Evolutionary conservation across 768 basidiomycete species (phyloP), one percentile per base, ranked within the genome.

Genomic region (Boletus barrowsii): DNA sequence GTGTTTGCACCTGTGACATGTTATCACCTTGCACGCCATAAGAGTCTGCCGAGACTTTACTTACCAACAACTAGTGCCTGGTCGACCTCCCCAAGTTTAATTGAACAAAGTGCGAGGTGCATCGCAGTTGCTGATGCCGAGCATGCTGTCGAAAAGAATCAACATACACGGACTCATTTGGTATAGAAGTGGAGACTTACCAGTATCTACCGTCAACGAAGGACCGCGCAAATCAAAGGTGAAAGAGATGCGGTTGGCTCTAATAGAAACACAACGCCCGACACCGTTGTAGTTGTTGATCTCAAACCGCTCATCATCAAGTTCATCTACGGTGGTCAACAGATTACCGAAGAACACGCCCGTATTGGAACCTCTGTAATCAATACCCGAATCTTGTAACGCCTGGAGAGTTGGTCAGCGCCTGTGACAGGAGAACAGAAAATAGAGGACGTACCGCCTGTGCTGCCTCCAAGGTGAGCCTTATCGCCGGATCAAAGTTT

Each of bases 351-450:
- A 73, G 56, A 69, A 81, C 48, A 72, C 73, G 1, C 77, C 77
- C 26, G 79, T 73, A 13, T 73, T 73, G 24, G 68, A 67, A 18
- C 70, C 70, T 47, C 79, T 68, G 54, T 73, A 79, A 56, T 79
- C 71, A 39, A 80, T 73, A 8, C 78, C 79, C 2, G 79, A 77
- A 57, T 81, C 79, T 43, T 75, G 69, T 17, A 81, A 66, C 3
- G 75, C 74, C 26, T 60, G 14, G 20, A 49, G 6, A 36, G 10
- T 3, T 3, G 13, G 35, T 57, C 24, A 45, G 42, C 5, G 17
- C 3, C 17, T 3, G 8, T 0, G 11, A 29, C 15, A 6, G 10
- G 11, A 54, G 11, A 35, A 8, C 0, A 13, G 13, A 15, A n/a
- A 0, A 35, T 5, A 3, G 14, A 35, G 4, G 26, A 49, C 65